A percentile compares a stretch with the other conserved stretches of the same genome.
Evolutionary conservation across 768 basidiomycete genomes (phyloP).

Genomic region (Leucogyrophana mollusca): DNA sequence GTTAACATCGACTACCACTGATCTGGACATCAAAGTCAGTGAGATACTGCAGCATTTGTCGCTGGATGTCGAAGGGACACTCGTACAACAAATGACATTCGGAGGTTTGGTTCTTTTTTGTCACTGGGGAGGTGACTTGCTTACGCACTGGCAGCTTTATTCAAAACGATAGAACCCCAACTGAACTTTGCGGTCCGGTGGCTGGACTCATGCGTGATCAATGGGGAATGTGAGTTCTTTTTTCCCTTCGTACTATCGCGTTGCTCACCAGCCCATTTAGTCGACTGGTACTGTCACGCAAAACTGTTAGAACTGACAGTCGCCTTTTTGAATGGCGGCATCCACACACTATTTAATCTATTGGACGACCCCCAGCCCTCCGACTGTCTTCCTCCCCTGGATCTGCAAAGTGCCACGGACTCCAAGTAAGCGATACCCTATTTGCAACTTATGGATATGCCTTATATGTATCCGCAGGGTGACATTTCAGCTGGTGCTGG

Average conservation of each 20-base stretch:
- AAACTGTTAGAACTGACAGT: constrained; percentile 42
- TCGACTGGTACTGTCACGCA: constrained; percentile 56
- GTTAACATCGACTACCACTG: constrained; percentile 50
- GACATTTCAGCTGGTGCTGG: constrained; percentile 22
- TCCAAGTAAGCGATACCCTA: constrained; percentile 35
- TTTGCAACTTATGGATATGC: not conserved
- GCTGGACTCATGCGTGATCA: constrained; percentile 23
- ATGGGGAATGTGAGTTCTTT: constrained; percentile 46
- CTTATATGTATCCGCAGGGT: constrained; percentile 13
- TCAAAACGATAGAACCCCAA: constrained; percentile 17
- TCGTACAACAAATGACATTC: constrained; percentile 46
- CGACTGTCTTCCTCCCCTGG: constrained; percentile 34
- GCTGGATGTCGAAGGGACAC: constrained; percentile 58
- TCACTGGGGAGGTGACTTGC: not conserved
- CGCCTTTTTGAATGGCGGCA: constrained; percentile 38
- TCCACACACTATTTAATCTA: constrained; percentile 27
- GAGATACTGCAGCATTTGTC: constrained; percentile 38
- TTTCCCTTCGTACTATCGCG: not conserved
- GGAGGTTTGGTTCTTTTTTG: constrained; percentile 40
- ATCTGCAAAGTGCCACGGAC: constrained; percentile 31
- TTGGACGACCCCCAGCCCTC: constrained; percentile 21
- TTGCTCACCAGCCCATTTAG: constrained; percentile 30
- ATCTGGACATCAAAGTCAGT: constrained; percentile 57
- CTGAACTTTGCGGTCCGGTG: constrained; percentile 19
- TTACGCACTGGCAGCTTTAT: constrained; percentile 18